Evolutionary conservation across 352 stramenopile genomes (phyloP).

Genomic region (Blastocystis sp.): DNA sequence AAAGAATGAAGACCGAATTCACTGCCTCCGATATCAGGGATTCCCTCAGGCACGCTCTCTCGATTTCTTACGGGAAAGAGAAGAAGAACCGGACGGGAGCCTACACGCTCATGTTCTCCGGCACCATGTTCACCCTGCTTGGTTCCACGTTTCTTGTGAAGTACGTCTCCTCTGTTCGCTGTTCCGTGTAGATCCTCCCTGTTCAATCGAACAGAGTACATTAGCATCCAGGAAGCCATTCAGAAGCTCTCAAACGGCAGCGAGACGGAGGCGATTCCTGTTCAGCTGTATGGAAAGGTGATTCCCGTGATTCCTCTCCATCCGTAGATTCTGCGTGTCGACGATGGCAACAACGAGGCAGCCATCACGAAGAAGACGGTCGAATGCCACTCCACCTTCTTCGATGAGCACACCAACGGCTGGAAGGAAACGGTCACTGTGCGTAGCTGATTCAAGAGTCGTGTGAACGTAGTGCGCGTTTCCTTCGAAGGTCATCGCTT

Average conservation of each 20-base stretch:
- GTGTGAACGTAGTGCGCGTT: constrained; percentile 24
- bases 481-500: background rate
- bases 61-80: background rate
- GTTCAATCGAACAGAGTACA: background rate
- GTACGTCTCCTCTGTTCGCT: background rate
- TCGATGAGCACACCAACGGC: constrained; percentile 24
- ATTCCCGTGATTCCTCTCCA: background rate
- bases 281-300: constrained; percentile 37
- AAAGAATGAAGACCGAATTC: background rate
- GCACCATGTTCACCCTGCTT: constrained; percentile 34
- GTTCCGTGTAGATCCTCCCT: constrained; percentile 30
- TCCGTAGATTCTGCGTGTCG: constrained; percentile 14
- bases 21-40: background rate
- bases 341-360: background rate
- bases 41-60: background rate
- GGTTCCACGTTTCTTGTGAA: constrained; percentile 26
- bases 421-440: constrained; percentile 3
- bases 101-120: constrained; percentile 51
- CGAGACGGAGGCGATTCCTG: constrained; percentile 33
- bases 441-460: background rate
- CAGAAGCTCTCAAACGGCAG: background rate
- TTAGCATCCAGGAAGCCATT: constrained; percentile 17
- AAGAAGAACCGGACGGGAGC: constrained; percentile 6
- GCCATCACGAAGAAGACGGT: constrained; percentile 5
- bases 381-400: constrained; percentile 7